Base-by-base conservation (phyloP, 495 filamentous ascomycete species). In the Hypoxylon lenormandii region DNA sequence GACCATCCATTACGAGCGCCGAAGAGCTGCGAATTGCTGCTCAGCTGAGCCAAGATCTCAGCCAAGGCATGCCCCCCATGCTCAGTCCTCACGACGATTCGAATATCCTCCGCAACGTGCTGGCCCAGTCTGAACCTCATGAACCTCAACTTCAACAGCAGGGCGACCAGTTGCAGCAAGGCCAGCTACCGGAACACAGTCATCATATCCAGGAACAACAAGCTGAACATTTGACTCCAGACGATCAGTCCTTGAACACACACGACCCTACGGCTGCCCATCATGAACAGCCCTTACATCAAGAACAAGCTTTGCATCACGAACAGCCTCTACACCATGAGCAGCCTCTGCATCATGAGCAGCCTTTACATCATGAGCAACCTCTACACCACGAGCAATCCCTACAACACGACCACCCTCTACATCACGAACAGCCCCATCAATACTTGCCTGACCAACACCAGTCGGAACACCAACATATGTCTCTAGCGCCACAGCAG, bases 1-100 rank as follows among this genome's bases (percentile, higher is more conserved):
- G 71, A 13, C 64, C 78, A 3, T 66, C 73, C 1, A 71, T 81
- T 22, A 73, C 75, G 7, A 81, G 76, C 58, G 72, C 74, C 15
- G 82, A 84, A 53, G 83, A 85, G 61, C 77, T 85, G 19, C 83
- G 82, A 55, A 74, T 86, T 2, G 81, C 83, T 4, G 84, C 83
- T 30, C 84, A 85, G 70, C 66, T 86, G 43, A 82, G 81, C 42
- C 82, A 82, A 51, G 81, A 74, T 47, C 73, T 84, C 18, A 74
- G 69, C 28, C 71, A 74, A 54, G 71, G 68, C 43, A 69, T 74
- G 42, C 60, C 74, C 6, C 38, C 61, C 42, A 52, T 71, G 11
- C 57, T 73, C 33, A 61, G 69, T 43, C 30, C 60, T 4, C 61
- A 49, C 54, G 66, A 72, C 40, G 70, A 77, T 2, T 8, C 56